Evolutionary conservation across 345 rosid species (phyloP).

Genomic region (Stellera chamaejasme): DNA sequence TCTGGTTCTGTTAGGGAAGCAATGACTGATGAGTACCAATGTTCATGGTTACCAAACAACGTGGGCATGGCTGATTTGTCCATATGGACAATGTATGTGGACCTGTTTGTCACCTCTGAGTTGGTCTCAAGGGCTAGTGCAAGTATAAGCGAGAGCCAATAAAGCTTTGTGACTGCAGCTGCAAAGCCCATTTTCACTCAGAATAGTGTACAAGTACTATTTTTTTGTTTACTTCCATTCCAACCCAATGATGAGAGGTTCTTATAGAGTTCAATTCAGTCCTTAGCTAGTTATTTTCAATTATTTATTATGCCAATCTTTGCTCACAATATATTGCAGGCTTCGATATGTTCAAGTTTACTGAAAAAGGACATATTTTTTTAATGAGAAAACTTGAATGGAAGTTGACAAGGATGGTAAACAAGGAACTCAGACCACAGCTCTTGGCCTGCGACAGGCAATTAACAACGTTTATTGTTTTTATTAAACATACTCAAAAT

Average conservation of each 20-base stretch:
- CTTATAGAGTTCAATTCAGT: no score
- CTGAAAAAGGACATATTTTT: no score
- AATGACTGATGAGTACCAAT: conserved; percentile 25
- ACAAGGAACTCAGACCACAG: no score
- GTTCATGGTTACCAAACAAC: conserved; percentile 11
- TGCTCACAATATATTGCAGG: no score
- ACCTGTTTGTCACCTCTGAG: conserved; percentile 3
- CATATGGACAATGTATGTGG: conserved; percentile 30
- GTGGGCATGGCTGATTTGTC: conserved; percentile 29
- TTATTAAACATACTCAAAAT: no score
- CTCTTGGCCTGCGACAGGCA: no score
- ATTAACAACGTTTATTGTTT: no score
- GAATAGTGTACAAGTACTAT: not conserved
- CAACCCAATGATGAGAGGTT: no score
- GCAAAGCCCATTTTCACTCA: conserved; percentile 6
- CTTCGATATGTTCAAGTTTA: not conserved
- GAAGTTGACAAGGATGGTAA: not conserved
- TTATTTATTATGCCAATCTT: no score
- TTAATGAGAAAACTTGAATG: not conserved
- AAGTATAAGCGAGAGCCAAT: not conserved
- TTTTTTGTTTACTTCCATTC: no score
- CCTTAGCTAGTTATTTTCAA: no score
- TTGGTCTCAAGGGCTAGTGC: conserved; percentile 1
- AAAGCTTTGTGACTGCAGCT: not conserved
- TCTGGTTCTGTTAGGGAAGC: conserved; percentile 12